Evolutionary conservation across 1,284 basidiomycete species (phyloP).

Genomic region (Gymnopus androsaceus): DNA sequence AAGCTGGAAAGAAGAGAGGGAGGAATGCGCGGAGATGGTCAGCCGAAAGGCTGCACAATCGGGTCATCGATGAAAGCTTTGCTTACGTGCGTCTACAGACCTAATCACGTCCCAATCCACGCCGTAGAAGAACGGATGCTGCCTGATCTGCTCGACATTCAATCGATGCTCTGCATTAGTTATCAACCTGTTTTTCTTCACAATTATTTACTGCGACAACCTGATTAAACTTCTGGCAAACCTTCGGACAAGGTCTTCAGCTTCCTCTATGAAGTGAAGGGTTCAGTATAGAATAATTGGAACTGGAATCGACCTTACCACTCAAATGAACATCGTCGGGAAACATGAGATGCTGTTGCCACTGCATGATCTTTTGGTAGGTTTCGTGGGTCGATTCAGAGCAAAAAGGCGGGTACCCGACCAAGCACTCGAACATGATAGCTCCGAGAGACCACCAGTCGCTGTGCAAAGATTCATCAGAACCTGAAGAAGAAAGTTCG

Average conservation of each 20-base stretch:
- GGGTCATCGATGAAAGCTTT: too few relatives aligned
- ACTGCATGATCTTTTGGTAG: conserved; percentile 97
- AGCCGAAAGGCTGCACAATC: too few relatives aligned
- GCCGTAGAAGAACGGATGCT: conserved; percentile 95
- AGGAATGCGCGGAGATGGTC: too few relatives aligned
- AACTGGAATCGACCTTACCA: too few relatives aligned
- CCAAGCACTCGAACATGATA: conserved; percentile 98
- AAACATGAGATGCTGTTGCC: conserved; percentile 86
- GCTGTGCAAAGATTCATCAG: too few relatives aligned
- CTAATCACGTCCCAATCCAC: conserved; percentile 93
- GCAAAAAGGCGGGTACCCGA: conserved; percentile 96
- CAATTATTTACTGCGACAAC: conserved; percentile 1
- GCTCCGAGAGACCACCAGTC: conserved; percentile 94
- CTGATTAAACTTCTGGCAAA: conserved; percentile 29
- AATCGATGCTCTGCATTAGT: conserved; percentile 84
- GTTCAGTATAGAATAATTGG: too few relatives aligned
- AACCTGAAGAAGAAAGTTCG: too few relatives aligned
- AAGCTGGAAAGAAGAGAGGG: conserved; percentile 45
- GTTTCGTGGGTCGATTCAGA: conserved; percentile 99
- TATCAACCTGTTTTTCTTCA: conserved; percentile 58
- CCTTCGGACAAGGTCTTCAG: conserved; percentile 89
- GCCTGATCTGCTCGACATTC: conserved; percentile 87
- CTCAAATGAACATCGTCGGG: conserved; percentile 96
- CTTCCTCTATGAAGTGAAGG: too few relatives aligned
- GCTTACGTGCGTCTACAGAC: conserved; percentile 77